phyloP scores from a whole-genome alignment of 371 early-diverging fungal genomes.

The Mortierella sp. region DNA sequence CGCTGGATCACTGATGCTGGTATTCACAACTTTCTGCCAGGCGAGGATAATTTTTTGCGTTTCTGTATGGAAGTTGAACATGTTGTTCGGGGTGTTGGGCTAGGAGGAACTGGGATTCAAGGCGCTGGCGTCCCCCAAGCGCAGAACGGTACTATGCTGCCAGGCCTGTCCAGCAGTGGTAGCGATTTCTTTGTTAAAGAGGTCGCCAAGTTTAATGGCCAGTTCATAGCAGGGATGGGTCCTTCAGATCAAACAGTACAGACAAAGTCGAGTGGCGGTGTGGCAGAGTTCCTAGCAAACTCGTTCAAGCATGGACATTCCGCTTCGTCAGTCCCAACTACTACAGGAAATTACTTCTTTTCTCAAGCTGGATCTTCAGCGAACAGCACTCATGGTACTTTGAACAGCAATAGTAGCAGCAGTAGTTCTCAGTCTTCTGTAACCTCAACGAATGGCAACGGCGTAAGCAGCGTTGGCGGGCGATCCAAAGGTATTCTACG shows the following conservation, averaged over 20 bases:
- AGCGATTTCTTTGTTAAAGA: conserved; percentile 58
- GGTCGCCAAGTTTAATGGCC: conserved; percentile 49
- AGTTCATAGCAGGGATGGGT: conserved; percentile 46
- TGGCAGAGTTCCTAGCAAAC: conserved; percentile 52
- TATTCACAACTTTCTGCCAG: conserved; percentile 58
- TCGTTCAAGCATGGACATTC: conserved; percentile 47
- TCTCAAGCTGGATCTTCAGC: conserved; percentile 8
- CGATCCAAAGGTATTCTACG: conserved; percentile 22
- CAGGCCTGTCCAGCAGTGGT: conserved; percentile 32
- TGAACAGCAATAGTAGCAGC: background rate
- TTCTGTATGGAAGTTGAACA: conserved; percentile 60
- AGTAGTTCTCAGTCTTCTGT: conserved; percentile 18
- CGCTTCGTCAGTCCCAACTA: conserved; percentile 26
- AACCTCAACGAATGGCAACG: background rate
- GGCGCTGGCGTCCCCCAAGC: conserved; percentile 35
- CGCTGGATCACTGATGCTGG: conserved; percentile 46
- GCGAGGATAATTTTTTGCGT: conserved; percentile 58
- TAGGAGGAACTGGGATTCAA: conserved; percentile 54
- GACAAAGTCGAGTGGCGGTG: conserved; percentile 27
- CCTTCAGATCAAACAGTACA: conserved; percentile 25
- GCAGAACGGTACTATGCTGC: conserved; percentile 18
- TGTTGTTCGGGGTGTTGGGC: conserved; percentile 40
- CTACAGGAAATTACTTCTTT: conserved; percentile 33
- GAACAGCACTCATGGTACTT: background rate
- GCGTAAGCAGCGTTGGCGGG: background rate